Evolutionary conservation across 805 yeast species (phyloP).

Genomic region (Starmera pachycereana): DNA sequence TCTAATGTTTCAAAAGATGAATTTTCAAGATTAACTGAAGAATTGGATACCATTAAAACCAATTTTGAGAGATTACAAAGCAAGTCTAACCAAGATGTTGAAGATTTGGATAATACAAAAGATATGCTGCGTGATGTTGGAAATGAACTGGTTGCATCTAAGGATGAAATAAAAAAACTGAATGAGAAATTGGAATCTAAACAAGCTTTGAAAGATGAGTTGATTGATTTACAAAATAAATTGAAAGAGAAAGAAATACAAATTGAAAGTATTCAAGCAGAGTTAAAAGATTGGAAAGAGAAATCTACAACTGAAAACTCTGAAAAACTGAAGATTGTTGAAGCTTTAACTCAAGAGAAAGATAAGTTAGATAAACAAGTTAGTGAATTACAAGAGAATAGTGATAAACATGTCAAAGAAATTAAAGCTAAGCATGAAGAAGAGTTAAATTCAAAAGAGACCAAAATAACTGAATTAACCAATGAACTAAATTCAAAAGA

Average conservation of each 20-base stretch:
- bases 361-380: slow-evolving; percentile 1
- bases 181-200: slow-evolving; percentile 3
- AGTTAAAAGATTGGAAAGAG: slow-evolving; percentile 1
- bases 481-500: neutral
- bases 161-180: slow-evolving; percentile 41
- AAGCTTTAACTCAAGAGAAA: slow-evolving; percentile 14
- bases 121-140: slow-evolving; percentile 77
- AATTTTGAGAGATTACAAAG: slow-evolving; percentile 13
- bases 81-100: slow-evolving; percentile 17
- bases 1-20: slow-evolving; percentile 2
- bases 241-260: slow-evolving; percentile 6
- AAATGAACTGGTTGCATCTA: slow-evolving; percentile 64
- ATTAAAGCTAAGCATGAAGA: neutral
- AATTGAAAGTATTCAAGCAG: slow-evolving; percentile 5
- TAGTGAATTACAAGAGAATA: neutral
- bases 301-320: slow-evolving; percentile 11
- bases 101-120: slow-evolving; percentile 58
- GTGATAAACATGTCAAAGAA: neutral
- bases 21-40: slow-evolving; percentile 3
- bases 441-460: neutral
- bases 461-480: neutral
- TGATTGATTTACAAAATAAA: slow-evolving; percentile 6
- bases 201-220: slow-evolving; percentile 1
- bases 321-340: slow-evolving; percentile 5
- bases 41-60: slow-evolving; percentile 10